Evolutionary conservation across 192 early-diverging fungal genomes (phyloP), one percentile per base, ranked within the genome.

Genomic region (Haplosporangium gracile): DNA sequence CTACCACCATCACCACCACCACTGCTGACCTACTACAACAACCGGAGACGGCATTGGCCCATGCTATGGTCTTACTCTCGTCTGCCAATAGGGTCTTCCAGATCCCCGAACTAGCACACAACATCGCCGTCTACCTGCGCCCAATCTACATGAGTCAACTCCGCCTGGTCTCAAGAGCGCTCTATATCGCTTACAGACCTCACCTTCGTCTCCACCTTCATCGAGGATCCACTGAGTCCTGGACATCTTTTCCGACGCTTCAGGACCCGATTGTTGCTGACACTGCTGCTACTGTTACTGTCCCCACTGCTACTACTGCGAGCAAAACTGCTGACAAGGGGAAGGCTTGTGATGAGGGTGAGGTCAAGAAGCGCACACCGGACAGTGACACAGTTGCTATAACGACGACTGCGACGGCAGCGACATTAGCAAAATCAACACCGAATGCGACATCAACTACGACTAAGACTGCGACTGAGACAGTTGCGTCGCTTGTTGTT

Each of bases 171-270:
- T 83, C 82, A 2, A 74, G 55, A n/a, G 38, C 47, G 15, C 39
- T 83, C 22, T 83, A 83, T 26, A 24, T 53, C 29, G 65, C 77
- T 10, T 78, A 39, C 39, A 55, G 73, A 49, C 82, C 77, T 0
- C 68, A 83, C 40, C 82, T 83, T 16, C 82, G 82, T 2, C 57
- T 83, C 13, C 82, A 83, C 29, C 72, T 83, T 13, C 68, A 76
- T 24, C 72, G 82, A n/a, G 43, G 39, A 34, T 78, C 82, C 4
- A 83, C 82, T 3, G 72, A 60, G 5, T 83, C 82, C 2, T 83
- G 82, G 82, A 83, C 76, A 18, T 24, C 11, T 3, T 83, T 83
- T 29, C 77, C 82, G 9, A 39, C 76, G 9, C 73, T 74, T 38
- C 15, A 68, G 38, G 32, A 45, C 20, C 38, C 10, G 6, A n/a